A percentile compares a stretch with the other conserved stretches of the same genome.
Conservation (phyloP, 2,329 filamentous ascomycete genomes). For the Plenodomus biglobosus region DNA sequence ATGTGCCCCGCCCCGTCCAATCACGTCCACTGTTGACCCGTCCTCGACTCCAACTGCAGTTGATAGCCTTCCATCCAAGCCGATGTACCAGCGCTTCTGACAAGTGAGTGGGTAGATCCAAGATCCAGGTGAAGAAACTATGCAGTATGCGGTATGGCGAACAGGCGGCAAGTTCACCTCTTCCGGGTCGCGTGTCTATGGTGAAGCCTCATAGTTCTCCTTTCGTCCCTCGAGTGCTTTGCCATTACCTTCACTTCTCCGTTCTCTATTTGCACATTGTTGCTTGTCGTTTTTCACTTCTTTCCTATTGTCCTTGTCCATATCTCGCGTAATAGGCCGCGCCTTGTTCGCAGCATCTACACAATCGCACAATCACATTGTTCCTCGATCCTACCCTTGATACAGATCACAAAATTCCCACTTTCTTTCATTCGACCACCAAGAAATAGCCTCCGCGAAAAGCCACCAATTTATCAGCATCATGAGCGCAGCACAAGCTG, state of each 20-base stretch:
- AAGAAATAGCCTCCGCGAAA: constrained; percentile 2
- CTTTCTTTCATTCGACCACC: constrained; percentile 8
- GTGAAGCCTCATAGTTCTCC: constrained; percentile 18
- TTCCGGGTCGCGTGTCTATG: constrained; percentile 31
- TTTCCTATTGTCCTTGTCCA: constrained; percentile 14
- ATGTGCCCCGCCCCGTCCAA: constrained; percentile 35
- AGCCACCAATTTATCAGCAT: constrained; percentile 4
- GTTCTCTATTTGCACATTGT: neutral
- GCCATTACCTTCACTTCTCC: constrained; percentile 10
- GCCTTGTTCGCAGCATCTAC: constrained; percentile 22
- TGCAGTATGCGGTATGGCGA: constrained; percentile 31
- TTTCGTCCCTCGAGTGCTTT: constrained; percentile 2
- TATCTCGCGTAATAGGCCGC: constrained; percentile 17
- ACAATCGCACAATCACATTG: constrained; percentile 25
- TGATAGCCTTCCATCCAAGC: constrained; percentile 24
- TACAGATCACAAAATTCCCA: neutral
- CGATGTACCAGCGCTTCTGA: constrained; percentile 28
- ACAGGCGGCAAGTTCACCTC: constrained; percentile 24
- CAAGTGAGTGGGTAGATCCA: constrained; percentile 26
- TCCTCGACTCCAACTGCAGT: constrained; percentile 28
- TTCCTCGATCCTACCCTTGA: constrained; percentile 15
- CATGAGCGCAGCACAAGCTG: constrained; percentile 23
- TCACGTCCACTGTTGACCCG: constrained; percentile 27
- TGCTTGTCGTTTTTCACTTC: constrained; percentile 11
- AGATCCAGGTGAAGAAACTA: constrained; percentile 24